Evolutionary conservation across 768 basidiomycete genomes (phyloP).

Genomic region (Termitomyces sp.): DNA sequence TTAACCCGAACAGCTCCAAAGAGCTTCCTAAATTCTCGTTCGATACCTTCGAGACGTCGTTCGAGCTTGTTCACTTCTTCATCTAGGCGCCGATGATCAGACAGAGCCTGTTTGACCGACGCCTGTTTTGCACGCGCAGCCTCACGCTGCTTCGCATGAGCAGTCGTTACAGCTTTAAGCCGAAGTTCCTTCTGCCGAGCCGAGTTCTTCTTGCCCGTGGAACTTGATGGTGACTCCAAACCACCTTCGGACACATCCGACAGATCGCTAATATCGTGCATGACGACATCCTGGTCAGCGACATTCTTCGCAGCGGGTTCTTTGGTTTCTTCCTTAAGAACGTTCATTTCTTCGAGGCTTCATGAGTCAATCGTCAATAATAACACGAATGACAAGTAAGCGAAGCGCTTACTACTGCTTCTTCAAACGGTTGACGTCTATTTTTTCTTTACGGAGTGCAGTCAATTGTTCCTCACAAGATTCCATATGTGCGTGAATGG

Average conservation of each 20-base stretch:
- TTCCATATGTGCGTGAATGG: conserved; percentile 87
- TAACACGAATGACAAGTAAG: conserved; percentile 1
- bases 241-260: conserved; percentile 71
- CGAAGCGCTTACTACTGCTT: conserved; percentile 73
- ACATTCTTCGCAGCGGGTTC: conserved; percentile 41
- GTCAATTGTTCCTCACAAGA: conserved; percentile 87
- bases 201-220: conserved; percentile 40
- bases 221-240: conserved; percentile 55
- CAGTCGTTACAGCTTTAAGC: conserved; percentile 49
- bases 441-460: conserved; percentile 90
- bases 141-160: conserved; percentile 79
- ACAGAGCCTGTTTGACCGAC: conserved; percentile 75
- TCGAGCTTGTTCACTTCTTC: conserved; percentile 87
- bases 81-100: conserved; percentile 80
- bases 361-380: conserved; percentile 7
- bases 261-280: conserved; percentile 68
- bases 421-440: conserved; percentile 88
- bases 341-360: conserved; percentile 73
- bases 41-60: conserved; percentile 79
- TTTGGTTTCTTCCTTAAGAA: conserved; percentile 56
- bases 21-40: conserved; percentile 91
- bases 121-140: conserved; percentile 74
- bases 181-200: conserved; percentile 51
- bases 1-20: conserved; percentile 83
- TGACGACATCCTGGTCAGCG: conserved; percentile 55